Percentiles rank a stretch among this genome's conserved stretches.
Conservation (phyloP, 23 red algal genomes). For the Gracilaria caudata region DNA sequence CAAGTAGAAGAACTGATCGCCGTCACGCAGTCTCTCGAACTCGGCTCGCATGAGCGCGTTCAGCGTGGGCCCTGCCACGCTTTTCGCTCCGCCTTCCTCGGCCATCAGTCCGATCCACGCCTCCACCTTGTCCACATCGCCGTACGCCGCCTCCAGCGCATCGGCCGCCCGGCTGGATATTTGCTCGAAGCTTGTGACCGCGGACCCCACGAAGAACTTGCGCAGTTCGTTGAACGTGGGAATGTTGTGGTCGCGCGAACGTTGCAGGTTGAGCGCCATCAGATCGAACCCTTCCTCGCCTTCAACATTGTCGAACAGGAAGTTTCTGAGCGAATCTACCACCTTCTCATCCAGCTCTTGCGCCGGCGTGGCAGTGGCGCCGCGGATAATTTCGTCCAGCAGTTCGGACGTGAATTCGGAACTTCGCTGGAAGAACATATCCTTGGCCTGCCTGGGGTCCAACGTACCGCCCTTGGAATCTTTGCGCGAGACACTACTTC, state of each 20-base stretch:
- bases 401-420: neutral
- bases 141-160: conserved; percentile 29
- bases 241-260: conserved; percentile 43
- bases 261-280: conserved; percentile 66
- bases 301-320: conserved; percentile 47
- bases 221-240: conserved; percentile 37
- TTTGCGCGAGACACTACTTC: conserved; percentile 10
- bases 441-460: neutral
- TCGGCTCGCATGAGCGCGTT: neutral
- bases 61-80: conserved; percentile 32
- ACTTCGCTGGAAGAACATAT: conserved; percentile 22
- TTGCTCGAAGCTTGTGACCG: neutral
- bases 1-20: conserved; percentile 68
- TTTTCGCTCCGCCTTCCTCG: conserved; percentile 30
- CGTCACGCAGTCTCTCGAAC: conserved; percentile 38
- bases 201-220: neutral
- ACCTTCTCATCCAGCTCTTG: conserved; percentile 44
- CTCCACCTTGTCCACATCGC: conserved; percentile 35
- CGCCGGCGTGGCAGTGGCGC: conserved; percentile 17
- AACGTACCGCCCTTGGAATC: neutral
- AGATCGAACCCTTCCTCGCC: conserved; percentile 46
- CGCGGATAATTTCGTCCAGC: conserved; percentile 34
- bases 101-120: conserved; percentile 67
- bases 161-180: conserved; percentile 5
- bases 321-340: conserved; percentile 45